Percentiles rank a stretch among this genome's conserved stretches.
Evolutionary conservation across 768 basidiomycete genomes (phyloP).

Genomic region (Leccinum arenicola): DNA sequence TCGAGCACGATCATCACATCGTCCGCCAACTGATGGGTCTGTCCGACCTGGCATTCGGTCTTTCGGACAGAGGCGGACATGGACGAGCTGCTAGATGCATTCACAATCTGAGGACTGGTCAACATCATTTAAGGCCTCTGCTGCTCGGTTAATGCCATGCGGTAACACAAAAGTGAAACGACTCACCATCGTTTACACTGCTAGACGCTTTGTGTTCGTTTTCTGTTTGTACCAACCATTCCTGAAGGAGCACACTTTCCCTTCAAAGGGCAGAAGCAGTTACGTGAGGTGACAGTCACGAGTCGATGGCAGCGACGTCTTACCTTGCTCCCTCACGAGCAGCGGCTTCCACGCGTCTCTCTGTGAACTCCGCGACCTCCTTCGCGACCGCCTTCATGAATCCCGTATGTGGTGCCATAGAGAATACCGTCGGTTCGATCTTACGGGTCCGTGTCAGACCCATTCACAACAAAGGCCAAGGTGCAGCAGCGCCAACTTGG

Average conservation of each 20-base stretch:
- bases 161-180: neutral
- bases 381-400: conserved; percentile 41
- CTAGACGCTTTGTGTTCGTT: neutral
- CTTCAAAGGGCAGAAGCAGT: conserved; percentile 21
- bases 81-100: conserved; percentile 28
- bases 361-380: conserved; percentile 42
- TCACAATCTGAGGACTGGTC: conserved; percentile 2
- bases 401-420: conserved; percentile 45
- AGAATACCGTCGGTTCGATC: conserved; percentile 52
- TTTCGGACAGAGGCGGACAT: conserved; percentile 51
- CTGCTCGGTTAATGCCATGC: neutral
- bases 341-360: conserved; percentile 37
- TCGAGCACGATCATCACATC: conserved; percentile 51
- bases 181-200: conserved; percentile 3
- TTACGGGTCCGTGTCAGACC: conserved; percentile 20
- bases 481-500: neutral
- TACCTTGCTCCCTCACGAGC: conserved; percentile 41
- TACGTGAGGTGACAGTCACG: neutral
- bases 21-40: conserved; percentile 39
- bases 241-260: conserved; percentile 40
- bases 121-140: conserved; percentile 1
- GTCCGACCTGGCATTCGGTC: conserved; percentile 42
- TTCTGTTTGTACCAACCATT: conserved; percentile 41
- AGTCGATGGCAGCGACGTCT: neutral
- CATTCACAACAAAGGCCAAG: neutral